phyloP scores from a whole-genome alignment of 1,284 basidiomycete species.

The Heterobasidion occidentale region DNA sequence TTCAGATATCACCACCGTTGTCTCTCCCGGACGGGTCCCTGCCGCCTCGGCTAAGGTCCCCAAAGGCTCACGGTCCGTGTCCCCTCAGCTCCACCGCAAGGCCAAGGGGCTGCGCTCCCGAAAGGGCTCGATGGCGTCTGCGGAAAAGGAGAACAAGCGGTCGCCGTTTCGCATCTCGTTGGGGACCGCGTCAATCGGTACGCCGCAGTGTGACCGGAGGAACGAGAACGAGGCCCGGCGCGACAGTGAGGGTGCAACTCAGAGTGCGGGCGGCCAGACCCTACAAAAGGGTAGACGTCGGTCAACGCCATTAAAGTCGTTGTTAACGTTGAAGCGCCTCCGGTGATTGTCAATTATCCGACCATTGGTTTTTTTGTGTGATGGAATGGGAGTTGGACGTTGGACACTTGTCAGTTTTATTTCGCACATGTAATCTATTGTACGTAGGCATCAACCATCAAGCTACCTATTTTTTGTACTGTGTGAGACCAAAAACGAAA shows the following conservation, averaged over 20 bases:
- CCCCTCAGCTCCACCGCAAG: constrained; percentile 3
- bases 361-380: no score
- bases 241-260: no score
- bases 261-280: neutral
- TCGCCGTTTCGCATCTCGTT: constrained; percentile 2
- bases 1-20: neutral
- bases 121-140: neutral
- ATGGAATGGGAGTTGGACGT: no score
- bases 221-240: neutral
- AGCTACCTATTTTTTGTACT: no score
- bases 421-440: no score
- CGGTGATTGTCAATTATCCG: neutral
- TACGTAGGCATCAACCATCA: no score
- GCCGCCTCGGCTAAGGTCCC: neutral
- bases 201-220: neutral
- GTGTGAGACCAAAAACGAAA: no score
- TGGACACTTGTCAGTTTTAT: no score
- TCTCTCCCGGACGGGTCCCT: neutral
- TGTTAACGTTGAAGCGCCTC: constrained; percentile 3
- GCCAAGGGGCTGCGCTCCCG: neutral
- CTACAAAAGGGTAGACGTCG: constrained; percentile 5
- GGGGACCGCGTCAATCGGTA: neutral
- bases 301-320: constrained; percentile 11
- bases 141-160: constrained; percentile 9
- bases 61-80: neutral